phyloP scores from a whole-genome alignment of 495 filamentous ascomycete genomes.

The Annulohypoxylon nitens region DNA sequence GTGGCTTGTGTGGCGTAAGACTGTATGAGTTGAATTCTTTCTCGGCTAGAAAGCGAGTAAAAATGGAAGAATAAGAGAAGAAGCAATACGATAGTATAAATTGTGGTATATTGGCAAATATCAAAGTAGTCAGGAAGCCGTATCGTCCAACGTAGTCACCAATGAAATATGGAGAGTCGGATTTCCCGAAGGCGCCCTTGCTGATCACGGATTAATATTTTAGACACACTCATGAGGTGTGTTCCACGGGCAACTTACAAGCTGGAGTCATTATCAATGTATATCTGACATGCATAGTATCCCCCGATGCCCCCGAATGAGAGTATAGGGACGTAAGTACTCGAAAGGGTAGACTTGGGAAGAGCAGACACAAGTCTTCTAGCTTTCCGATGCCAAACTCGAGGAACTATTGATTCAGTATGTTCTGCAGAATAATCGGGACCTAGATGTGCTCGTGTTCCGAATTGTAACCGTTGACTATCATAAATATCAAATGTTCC shows the following conservation, averaged over 20 bases:
- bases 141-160: not conserved
- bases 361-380: slow-evolving; percentile 4
- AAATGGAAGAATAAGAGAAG: slow-evolving; percentile 29
- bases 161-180: slow-evolving; percentile 6
- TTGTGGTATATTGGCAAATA: slow-evolving; percentile 36
- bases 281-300: not conserved
- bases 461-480: slow-evolving; percentile 20
- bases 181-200: not conserved
- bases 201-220: not conserved
- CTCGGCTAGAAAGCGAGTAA: slow-evolving; percentile 32
- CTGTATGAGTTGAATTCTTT: slow-evolving; percentile 38
- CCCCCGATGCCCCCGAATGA: not conserved
- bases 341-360: slow-evolving; percentile 8
- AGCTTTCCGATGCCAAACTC: not conserved
- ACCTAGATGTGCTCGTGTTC: not conserved
- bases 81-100: slow-evolving; percentile 34
- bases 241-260: not conserved
- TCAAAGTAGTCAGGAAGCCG: slow-evolving; percentile 11
- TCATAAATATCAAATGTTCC: slow-evolving; percentile 28
- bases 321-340: not conserved
- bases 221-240: not conserved
- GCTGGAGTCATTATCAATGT: not conserved
- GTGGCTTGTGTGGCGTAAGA: slow-evolving; percentile 10
- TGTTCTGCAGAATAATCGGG: not conserved
- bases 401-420: not conserved